phyloP scores from a whole-genome alignment of 2,329 filamentous ascomycete species.

The Colletotrichum tanaceti region DNA sequence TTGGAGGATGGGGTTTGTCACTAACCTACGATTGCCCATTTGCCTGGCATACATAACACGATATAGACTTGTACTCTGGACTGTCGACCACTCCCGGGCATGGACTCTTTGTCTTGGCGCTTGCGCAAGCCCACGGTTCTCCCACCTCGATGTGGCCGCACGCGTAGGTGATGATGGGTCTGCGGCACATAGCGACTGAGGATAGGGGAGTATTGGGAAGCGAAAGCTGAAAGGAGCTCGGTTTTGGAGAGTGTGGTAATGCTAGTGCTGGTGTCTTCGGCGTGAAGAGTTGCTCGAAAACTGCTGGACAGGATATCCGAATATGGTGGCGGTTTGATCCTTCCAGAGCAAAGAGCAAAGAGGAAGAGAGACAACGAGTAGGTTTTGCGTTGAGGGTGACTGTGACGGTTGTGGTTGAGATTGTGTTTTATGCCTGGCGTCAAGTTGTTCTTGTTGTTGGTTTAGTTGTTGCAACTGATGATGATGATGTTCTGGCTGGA shows the following conservation, averaged over 20 bases:
- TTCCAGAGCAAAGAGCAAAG: neutral
- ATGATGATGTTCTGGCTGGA: conserved; percentile 13
- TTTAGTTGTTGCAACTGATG: neutral
- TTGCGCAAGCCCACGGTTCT: conserved; percentile 8
- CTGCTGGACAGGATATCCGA: neutral
- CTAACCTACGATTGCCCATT: conserved; percentile 39
- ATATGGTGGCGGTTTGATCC: neutral
- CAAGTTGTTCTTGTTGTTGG: neutral
- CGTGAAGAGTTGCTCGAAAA: neutral
- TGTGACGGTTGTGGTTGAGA: too few species aligned
- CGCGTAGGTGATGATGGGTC: conserved; percentile 21
- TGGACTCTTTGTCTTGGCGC: conserved; percentile 3
- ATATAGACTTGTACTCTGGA: conserved; percentile 6
- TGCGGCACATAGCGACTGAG: conserved; percentile 24
- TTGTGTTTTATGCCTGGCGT: neutral
- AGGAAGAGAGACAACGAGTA: neutral
- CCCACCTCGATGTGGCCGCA: conserved; percentile 1
- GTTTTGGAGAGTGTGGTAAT: neutral
- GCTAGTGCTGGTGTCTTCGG: neutral
- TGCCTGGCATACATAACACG: conserved; percentile 30
- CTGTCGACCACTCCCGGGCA: conserved; percentile 20
- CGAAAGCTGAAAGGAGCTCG: neutral
- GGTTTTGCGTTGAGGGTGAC: neutral
- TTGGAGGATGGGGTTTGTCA: conserved; percentile 13
- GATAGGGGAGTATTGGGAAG: neutral